Base-by-base conservation (phyloP, 2,329 filamentous ascomycete species). In the Colletotrichum plurivorum region DNA sequence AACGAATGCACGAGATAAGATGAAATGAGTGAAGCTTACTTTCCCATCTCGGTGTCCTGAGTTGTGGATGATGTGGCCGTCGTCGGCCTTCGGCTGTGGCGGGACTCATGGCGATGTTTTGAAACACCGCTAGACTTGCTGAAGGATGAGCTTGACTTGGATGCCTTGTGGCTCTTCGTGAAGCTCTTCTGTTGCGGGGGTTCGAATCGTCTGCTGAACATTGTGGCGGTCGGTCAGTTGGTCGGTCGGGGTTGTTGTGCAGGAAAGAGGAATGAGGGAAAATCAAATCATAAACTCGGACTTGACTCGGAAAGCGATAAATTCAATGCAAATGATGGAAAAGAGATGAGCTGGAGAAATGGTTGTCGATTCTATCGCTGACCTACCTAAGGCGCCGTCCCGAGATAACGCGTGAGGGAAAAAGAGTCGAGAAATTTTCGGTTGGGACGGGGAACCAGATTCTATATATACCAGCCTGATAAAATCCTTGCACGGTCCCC, bases 101-200 rank as follows among this genome's bases (percentile, higher is more conserved):
- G 80, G 66, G 84, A 81, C 53, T 89, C 87, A 76, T 86, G 85
- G 69, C 86, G 84, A 72, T 83, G 80, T 76, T 89, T 89, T 31
- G 84, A 84, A 16, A 89, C 79, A 2, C 87, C 87, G 49, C 82
- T 79, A 25, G 84, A 84, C 71, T 87, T 88, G 76, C 82, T 86
- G 75, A 89, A 88, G 1, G 87, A 89, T 2, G 85, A 82, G 73
- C 78, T 87, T 5, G 86, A 85, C 72, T 85, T 88, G 73, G 78
- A 82, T 25, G 74, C 73, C 71, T 86, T 87, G 64, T 86, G 83
- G 70, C 83, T 79, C 71, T 87, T 88, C 60, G 85, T 85, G 67
- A 87, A 87, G 78, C 84, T 88, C 78, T 81, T 85, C 80, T 73
- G 84, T 39, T 78, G 80, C 22, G 81, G 80, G 41, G 77, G 76